These are phyloP conservation scores for Verticillium alfalfae DNA, from an alignment of 2,329 filamentous ascomycete species.

Conservation along the genomic window DNA sequence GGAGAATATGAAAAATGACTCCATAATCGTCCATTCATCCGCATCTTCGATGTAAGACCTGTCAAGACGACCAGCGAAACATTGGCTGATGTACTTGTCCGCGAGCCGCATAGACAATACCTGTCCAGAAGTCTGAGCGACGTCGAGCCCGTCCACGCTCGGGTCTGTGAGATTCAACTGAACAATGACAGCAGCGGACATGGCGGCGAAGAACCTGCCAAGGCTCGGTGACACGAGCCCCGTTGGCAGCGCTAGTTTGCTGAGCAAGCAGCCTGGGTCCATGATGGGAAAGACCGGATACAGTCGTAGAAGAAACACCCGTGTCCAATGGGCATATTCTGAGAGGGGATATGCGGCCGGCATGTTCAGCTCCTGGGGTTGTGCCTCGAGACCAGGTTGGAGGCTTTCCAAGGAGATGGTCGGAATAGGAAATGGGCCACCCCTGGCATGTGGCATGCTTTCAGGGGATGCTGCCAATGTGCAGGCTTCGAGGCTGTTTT, in stretches of 20 bases:
- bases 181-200: constrained; percentile 12
- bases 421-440: too few species aligned
- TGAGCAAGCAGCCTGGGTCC: constrained; percentile 6
- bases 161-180: constrained; percentile 11
- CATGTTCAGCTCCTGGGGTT: not conserved
- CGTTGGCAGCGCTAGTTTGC: not conserved
- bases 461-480: too few species aligned
- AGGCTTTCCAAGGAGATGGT: too few species aligned
- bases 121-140: not conserved
- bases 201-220: constrained; percentile 9
- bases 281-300: constrained; percentile 15
- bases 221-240: not conserved
- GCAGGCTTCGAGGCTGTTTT: too few species aligned
- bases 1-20: constrained; percentile 22
- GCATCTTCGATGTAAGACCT: constrained; percentile 10
- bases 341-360: not conserved
- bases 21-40: constrained; percentile 16
- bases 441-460: too few species aligned
- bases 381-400: too few species aligned
- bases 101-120: not conserved
- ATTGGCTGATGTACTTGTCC: constrained; percentile 11
- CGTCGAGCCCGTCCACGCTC: not conserved
- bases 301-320: constrained; percentile 12
- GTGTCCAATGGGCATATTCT: not conserved
- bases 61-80: constrained; percentile 8